phyloP scores from a whole-genome alignment of 2,329 filamentous ascomycete genomes.

The Clonostachys rosea region DNA sequence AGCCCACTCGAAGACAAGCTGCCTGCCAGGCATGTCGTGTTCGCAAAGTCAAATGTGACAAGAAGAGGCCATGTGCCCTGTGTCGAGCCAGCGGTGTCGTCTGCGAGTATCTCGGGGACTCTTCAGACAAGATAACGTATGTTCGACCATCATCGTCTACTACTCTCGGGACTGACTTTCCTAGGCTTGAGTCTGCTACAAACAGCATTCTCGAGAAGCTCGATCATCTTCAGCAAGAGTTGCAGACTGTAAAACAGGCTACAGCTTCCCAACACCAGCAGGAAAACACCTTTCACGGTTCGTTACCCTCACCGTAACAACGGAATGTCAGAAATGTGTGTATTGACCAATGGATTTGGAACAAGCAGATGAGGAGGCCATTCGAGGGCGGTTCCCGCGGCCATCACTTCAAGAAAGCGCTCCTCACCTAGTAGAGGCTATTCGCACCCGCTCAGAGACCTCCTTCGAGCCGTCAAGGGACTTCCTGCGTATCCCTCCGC shows the following conservation, averaged over 20 bases:
- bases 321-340: neutral
- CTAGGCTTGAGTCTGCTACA: constrained; percentile 9
- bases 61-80: constrained; percentile 7
- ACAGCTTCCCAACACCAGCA: neutral
- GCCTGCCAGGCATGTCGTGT: constrained; percentile 9
- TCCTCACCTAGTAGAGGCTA: neutral
- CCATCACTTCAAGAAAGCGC: neutral
- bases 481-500: constrained; percentile 11
- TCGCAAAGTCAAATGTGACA: constrained; percentile 11
- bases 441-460: neutral
- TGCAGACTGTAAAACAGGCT: constrained; percentile 5
- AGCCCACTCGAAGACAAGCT: constrained; percentile 6
- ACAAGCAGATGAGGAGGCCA: neutral
- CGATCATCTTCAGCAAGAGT: constrained; percentile 7
- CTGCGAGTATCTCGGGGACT: constrained; percentile 10
- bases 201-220: constrained; percentile 7
- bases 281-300: too few relatives aligned
- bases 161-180: neutral
- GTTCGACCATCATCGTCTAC: neutral
- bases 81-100: constrained; percentile 6
- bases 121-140: constrained; percentile 8
- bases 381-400: neutral
- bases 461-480: constrained; percentile 8
- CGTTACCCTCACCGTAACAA: neutral
- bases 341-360: too few relatives aligned